A percentile compares a stretch with the other conserved stretches of the same genome.
Evolutionary conservation across 2,329 filamentous ascomycete genomes (phyloP).

Genomic region (Phaeosphaeria sp.): DNA sequence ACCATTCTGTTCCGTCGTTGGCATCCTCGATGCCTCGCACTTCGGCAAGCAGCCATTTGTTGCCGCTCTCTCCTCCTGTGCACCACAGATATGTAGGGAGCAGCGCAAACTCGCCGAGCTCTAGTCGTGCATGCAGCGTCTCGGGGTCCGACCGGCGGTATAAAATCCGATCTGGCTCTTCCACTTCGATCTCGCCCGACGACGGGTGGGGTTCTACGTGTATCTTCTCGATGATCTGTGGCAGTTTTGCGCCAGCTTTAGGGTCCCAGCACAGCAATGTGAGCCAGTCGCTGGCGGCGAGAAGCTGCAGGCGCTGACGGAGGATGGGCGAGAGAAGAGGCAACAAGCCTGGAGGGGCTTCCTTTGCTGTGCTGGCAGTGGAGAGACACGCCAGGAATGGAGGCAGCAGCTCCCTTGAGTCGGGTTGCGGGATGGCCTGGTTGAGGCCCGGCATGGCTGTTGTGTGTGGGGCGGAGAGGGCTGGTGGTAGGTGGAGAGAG

Average conservation of each 20-base stretch:
- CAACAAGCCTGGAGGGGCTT: conserved; percentile 66
- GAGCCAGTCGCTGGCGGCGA: conserved; percentile 74
- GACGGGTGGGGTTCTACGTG: conserved; percentile 80
- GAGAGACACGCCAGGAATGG: conserved; percentile 70
- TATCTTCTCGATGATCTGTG: conserved; percentile 67
- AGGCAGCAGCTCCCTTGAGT: conserved; percentile 64
- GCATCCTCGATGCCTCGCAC: conserved; percentile 65
- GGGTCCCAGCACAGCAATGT: conserved; percentile 74
- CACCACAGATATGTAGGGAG: conserved; percentile 74
- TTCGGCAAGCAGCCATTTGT: conserved; percentile 77
- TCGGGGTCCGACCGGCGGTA: conserved; percentile 77
- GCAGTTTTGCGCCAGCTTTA: conserved; percentile 63
- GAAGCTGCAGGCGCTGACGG: conserved; percentile 67
- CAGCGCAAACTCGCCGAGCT: conserved; percentile 67
- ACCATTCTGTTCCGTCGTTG: conserved; percentile 64
- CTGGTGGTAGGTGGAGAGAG: not conserved
- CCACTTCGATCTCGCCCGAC: conserved; percentile 79
- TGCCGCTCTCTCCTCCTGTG: conserved; percentile 67
- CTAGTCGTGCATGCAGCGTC: conserved; percentile 73
- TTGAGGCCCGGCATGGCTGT: conserved; percentile 53
- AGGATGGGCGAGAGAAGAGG: conserved; percentile 69
- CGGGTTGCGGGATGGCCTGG: conserved; percentile 61
- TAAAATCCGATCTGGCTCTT: conserved; percentile 67
- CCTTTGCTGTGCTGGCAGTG: conserved; percentile 64
- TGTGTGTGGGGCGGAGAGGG: conserved; percentile 3